A percentile compares a stretch with the other conserved stretches of the same genome.
Conservation (phyloP, 371 early-diverging fungal species). For the Catenaria anguillulae region DNA sequence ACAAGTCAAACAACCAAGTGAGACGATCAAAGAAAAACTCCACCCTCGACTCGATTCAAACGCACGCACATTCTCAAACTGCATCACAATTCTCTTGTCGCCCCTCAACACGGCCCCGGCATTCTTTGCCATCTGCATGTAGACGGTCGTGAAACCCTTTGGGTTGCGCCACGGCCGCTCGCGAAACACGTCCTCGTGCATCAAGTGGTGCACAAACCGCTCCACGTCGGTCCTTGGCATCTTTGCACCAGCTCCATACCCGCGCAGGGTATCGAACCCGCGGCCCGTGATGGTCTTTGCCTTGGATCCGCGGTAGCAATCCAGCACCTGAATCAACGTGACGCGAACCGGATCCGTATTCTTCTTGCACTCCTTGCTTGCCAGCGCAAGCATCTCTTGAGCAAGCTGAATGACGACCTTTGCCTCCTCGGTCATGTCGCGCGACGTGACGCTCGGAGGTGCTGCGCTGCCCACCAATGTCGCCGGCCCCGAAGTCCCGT, state of each 20-base stretch:
- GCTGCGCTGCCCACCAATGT: no score
- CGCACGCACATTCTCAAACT: no score
- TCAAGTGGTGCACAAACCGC: conserved; percentile 46
- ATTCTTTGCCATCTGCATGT: conserved; percentile 7
- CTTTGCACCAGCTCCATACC: conserved; percentile 46
- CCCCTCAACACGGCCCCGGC: no score
- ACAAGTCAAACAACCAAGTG: no score
- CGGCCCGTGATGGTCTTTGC: conserved; percentile 26
- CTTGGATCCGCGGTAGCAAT: conserved; percentile 42
- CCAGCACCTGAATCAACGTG: no score
- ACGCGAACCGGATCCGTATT: no score
- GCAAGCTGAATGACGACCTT: conserved; percentile 31
- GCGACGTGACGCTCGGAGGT: conserved; percentile 9
- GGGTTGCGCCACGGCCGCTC: conserved; percentile 26
- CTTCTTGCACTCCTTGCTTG: conserved; percentile 6
- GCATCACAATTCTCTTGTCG: no score
- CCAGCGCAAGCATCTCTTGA: conserved; percentile 11
- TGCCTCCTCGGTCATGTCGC: conserved; percentile 45
- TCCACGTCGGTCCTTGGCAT: conserved; percentile 39
- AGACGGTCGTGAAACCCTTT: conserved; percentile 20
- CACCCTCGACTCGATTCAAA: no score
- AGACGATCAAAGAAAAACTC: no score
- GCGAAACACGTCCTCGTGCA: conserved; percentile 35
- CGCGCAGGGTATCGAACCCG: conserved; percentile 30
- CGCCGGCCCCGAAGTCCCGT: no score